phyloP scores from a whole-genome alignment of 805 yeast genomes.

The Clavispora fructus region DNA sequence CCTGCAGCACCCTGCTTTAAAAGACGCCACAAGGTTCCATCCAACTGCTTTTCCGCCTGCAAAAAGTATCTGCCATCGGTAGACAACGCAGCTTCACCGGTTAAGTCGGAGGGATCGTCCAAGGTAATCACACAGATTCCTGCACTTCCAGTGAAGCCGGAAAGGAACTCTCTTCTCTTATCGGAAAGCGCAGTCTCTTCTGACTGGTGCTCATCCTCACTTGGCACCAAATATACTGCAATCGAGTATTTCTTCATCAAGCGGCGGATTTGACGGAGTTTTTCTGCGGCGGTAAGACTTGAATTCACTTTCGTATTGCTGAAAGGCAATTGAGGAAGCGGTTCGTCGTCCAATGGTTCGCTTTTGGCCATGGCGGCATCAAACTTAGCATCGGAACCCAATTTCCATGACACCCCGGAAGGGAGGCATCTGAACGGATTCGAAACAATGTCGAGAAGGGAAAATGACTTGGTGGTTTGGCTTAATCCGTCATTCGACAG shows the following conservation, averaged over 20 bases:
- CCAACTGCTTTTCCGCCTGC: conserved; percentile 84
- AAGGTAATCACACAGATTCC: conserved; percentile 15
- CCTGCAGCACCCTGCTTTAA: conserved; percentile 76
- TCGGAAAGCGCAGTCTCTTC: conserved; percentile 16
- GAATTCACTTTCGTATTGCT: conserved; percentile 1
- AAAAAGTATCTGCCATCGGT: conserved; percentile 94
- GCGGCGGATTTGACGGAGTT: conserved; percentile 8
- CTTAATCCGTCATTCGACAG: conserved; percentile 1
- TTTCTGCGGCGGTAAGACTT: conserved; percentile 2
- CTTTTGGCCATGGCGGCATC: conserved; percentile 8
- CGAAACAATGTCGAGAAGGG: conserved; percentile 15
- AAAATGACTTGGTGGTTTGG: conserved; percentile 12
- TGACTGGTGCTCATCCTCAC: conserved; percentile 17
- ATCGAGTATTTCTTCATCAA: conserved; percentile 11
- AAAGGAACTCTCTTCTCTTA: conserved; percentile 13
- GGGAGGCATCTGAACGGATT: conserved; percentile 25
- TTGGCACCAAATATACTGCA: conserved; percentile 16
- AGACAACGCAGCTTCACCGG: conserved; percentile 71
- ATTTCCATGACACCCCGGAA: neutral
- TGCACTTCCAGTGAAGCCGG: conserved; percentile 17
- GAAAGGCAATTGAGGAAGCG: conserved; percentile 24
- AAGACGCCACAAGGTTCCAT: conserved; percentile 63
- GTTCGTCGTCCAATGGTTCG: conserved; percentile 16
- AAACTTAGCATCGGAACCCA: neutral
- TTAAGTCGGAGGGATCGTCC: conserved; percentile 37